Evolutionary conservation across 2,329 filamentous ascomycete species (phyloP).

Genomic region (Fusarium sarcochroum): DNA sequence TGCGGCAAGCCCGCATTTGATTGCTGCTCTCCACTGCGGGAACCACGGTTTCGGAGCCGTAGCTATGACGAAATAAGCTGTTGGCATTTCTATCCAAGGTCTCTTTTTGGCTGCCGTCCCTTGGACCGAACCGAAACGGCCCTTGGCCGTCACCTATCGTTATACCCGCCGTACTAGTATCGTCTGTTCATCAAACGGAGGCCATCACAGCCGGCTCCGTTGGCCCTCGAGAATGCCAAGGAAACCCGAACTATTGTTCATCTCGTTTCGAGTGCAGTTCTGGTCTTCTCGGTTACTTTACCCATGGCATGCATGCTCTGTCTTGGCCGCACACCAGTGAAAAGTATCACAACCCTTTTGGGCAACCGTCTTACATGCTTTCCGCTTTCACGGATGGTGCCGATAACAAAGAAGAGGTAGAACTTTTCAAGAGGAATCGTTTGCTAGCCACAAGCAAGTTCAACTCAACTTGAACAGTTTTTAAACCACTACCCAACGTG

Average conservation of each 20-base stretch:
- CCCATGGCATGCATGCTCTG: conserved; percentile 17
- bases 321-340: conserved; percentile 9
- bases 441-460: neutral
- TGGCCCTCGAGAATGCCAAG: conserved; percentile 47
- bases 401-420: neutral
- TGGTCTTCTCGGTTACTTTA: conserved; percentile 18
- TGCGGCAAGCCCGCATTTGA: conserved; percentile 13
- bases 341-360: conserved; percentile 13
- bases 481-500: neutral
- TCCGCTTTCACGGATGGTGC: neutral
- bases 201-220: conserved; percentile 38
- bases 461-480: neutral
- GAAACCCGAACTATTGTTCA: conserved; percentile 10
- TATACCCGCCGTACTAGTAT: conserved; percentile 14
- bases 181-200: neutral
- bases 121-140: conserved; percentile 49
- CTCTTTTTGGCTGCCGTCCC: conserved; percentile 39
- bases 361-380: neutral
- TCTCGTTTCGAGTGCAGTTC: conserved; percentile 9
- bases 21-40: conserved; percentile 38
- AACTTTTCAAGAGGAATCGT: neutral
- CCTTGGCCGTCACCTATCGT: conserved; percentile 19
- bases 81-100: conserved; percentile 9
- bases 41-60: conserved; percentile 32
- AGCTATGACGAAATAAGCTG: conserved; percentile 43